Evolutionary conservation across 73 alveolate genomes (phyloP), one percentile per base, ranked within the genome.

Genomic region (Paramecium sexaurelia): DNA sequence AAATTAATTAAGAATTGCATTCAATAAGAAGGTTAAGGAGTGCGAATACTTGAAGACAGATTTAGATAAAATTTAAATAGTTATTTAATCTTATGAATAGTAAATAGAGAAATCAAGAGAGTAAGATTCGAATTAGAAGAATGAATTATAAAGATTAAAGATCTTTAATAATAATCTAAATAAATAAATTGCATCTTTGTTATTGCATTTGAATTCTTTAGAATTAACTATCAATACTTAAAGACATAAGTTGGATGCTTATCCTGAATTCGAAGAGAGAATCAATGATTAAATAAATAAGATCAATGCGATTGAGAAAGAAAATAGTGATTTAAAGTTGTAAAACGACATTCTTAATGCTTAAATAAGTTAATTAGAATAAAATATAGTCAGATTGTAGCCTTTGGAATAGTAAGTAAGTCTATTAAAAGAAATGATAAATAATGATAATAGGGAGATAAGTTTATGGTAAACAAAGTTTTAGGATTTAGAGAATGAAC

Each of bases 71-170:
- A 40, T 9, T 41, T 6, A 37, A 43, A 24, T 39, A 5, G 20
- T 29, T 3, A 45, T 45, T 13, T 78, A 78, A 24, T 56, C 29
- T 29, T 29, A 37, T 20, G 40, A 37, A 78, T 41, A 24, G 10
- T 20, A 39, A 20, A 17, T 78, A 22, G 75, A 78, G 6, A 40
- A 41, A 41, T 78, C 55, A 26, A 24, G 47, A 24, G 40, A 24
- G 22, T 13, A 17, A n/a, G 90, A 78, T 39, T 22, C 40, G 1
- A 61, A 78, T 22, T 78, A 78, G 22, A 40, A 78, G 41, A 40
- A 78, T 20, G 45, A 78, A 45, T 36, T 78, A 37, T 32, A 78
- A 78, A 78, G 90, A 78, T 78, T 78, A 27, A 78, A 78, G 45
- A 22, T 41, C 7, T 24, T 78, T 22, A 78, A 78, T 78, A 32